Percentiles rank a stretch among this genome's conserved stretches.
phyloP scores from a whole-genome alignment of 78 protist genomes.

The Pelomyxa schiedti region DNA sequence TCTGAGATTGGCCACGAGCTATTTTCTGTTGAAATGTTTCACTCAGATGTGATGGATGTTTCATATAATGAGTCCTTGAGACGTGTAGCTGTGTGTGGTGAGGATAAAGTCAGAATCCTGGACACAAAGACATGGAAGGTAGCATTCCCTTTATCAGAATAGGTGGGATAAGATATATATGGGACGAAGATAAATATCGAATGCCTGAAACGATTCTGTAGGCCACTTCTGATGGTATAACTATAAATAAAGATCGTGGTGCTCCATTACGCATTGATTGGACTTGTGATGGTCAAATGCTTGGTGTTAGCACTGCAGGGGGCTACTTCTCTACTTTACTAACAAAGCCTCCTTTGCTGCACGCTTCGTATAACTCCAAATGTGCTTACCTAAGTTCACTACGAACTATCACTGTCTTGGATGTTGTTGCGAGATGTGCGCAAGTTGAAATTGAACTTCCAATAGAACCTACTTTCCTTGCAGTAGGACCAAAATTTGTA shows the following conservation, averaged over 20 bases:
- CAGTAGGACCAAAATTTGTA: background rate
- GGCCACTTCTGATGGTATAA: constrained; percentile 4
- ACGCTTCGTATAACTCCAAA: background rate
- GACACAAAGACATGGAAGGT: constrained; percentile 10
- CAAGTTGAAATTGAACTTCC: background rate
- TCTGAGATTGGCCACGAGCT: constrained; percentile 37
- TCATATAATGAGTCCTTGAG: background rate
- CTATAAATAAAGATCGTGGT: constrained; percentile 8
- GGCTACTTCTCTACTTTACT: constrained; percentile 39
- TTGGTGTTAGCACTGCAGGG: constrained; percentile 27
- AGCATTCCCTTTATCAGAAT: too few relatives aligned
- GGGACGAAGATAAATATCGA: background rate
- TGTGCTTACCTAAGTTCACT: constrained; percentile 36
- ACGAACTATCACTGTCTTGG: constrained; percentile 32
- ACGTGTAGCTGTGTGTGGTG: constrained; percentile 25
- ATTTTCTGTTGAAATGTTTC: background rate
- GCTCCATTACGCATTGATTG: constrained; percentile 9
- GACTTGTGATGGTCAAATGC: constrained; percentile 55
- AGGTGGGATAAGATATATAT: too few relatives aligned
- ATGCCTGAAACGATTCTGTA: background rate
- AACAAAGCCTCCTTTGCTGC: constrained; percentile 39
- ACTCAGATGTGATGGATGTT: constrained; percentile 10
- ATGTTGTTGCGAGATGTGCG: background rate
- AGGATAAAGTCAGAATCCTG: constrained; percentile 13
- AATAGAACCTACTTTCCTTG: constrained; percentile 1